Evolutionary conservation across 1,284 basidiomycete genomes (phyloP).

Genomic region (Coniferiporia sulphurascens): DNA sequence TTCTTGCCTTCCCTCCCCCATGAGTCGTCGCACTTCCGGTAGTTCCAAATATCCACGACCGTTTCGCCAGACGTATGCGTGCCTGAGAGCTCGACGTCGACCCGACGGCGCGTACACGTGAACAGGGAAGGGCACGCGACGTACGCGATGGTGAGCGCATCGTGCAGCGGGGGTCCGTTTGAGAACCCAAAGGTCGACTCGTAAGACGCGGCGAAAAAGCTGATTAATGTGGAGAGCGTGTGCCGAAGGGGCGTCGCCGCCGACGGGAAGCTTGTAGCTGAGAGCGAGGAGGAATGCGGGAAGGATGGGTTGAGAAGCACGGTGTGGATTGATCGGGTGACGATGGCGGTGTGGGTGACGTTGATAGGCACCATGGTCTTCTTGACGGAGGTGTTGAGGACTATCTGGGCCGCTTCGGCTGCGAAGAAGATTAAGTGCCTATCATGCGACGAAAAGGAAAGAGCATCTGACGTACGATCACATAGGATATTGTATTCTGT

Average conservation of each 20-base stretch:
- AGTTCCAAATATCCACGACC: conserved; percentile 69
- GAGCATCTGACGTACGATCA: conserved; percentile 59
- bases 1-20: conserved; percentile 72
- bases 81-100: conserved; percentile 71
- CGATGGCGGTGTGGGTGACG: conserved; percentile 78
- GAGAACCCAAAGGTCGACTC: conserved; percentile 66
- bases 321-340: conserved; percentile 48
- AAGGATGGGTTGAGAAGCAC: conserved; percentile 50
- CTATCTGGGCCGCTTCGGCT: conserved; percentile 80
- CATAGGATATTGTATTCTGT: conserved; percentile 80
- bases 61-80: conserved; percentile 67
- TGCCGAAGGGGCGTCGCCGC: conserved; percentile 57
- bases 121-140: conserved; percentile 64
- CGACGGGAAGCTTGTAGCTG: conserved; percentile 28
- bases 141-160: conserved; percentile 74
- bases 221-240: conserved; percentile 68
- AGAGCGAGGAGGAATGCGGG: conserved; percentile 8
- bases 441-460: not conserved
- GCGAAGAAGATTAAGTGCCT: not conserved
- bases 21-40: conserved; percentile 47
- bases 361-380: conserved; percentile 79
- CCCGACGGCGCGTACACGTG: conserved; percentile 51
- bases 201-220: conserved; percentile 68
- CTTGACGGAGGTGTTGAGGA: conserved; percentile 53
- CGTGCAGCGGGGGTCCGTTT: conserved; percentile 77